Evolutionary conservation across 1,284 basidiomycete species (phyloP).

Genomic region (Ustilago curta): DNA sequence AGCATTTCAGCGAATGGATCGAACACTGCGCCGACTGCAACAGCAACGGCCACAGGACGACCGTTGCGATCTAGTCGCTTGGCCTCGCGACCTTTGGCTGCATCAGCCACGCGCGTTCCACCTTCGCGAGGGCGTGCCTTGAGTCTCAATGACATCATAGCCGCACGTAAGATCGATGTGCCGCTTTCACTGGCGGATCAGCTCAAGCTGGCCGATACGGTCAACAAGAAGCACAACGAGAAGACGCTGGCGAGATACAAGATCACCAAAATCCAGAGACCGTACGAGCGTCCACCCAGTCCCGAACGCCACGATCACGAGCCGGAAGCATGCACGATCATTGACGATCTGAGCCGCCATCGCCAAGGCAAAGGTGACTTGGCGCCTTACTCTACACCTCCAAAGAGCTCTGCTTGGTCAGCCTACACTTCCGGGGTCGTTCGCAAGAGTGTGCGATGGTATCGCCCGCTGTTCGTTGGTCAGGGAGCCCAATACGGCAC

Average conservation of each 20-base stretch:
- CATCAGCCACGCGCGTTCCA: constrained; percentile 34
- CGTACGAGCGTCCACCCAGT: constrained; percentile 47
- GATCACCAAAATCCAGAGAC: constrained; percentile 44
- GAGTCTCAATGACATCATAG: constrained; percentile 50
- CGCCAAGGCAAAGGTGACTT: constrained; percentile 43
- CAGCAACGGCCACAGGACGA: constrained; percentile 22
- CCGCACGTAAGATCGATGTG: constrained; percentile 48
- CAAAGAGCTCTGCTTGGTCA: constrained; percentile 7
- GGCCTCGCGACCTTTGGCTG: constrained; percentile 26
- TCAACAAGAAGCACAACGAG: constrained; percentile 52
- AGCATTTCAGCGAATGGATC: background rate
- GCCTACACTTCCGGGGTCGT: background rate
- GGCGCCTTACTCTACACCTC: constrained; percentile 34
- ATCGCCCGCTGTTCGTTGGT: constrained; percentile 46
- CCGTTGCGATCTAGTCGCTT: constrained; percentile 31
- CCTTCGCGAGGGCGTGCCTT: constrained; percentile 40
- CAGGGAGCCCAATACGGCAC: constrained; percentile 38
- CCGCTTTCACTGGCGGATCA: constrained; percentile 45
- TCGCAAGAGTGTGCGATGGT: constrained; percentile 42
- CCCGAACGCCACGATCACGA: constrained; percentile 50
- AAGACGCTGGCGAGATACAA: constrained; percentile 49
- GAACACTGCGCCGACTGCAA: constrained; percentile 2
- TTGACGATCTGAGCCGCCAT: constrained; percentile 38
- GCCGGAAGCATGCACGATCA: constrained; percentile 46
- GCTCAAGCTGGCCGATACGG: constrained; percentile 43